phyloP scores from a whole-genome alignment of 2,329 filamentous ascomycete genomes.

The Byssochlamys sp. region DNA sequence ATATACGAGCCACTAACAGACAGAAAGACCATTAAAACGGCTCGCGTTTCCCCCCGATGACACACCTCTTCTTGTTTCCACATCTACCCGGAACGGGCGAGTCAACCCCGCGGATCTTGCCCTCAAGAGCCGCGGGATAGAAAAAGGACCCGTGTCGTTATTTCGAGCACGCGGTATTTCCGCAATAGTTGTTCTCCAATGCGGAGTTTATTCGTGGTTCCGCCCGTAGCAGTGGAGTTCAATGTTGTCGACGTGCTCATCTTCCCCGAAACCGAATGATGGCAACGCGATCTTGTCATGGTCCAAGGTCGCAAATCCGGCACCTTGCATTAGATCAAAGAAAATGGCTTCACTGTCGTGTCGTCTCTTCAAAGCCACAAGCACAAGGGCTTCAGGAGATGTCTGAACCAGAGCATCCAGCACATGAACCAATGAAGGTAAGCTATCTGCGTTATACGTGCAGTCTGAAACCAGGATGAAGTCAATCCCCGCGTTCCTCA shows the following conservation, averaged over 20 bases:
- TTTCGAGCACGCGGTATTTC: not conserved
- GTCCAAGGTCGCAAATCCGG: slow-evolving; percentile 25
- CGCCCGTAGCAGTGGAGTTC: slow-evolving; percentile 29
- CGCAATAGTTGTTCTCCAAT: not conserved
- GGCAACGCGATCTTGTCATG: slow-evolving; percentile 27
- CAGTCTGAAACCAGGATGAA: slow-evolving; percentile 60
- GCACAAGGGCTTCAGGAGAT: slow-evolving; percentile 43
- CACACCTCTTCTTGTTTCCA: not conserved
- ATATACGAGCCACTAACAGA: not conserved
- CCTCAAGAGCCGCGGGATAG: not conserved
- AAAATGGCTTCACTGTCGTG: slow-evolving; percentile 59
- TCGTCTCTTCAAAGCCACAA: slow-evolving; percentile 58
- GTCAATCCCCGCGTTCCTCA: slow-evolving; percentile 38
- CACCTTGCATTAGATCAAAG: slow-evolving; percentile 49
- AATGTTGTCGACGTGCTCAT: slow-evolving; percentile 26
- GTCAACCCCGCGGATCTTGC: not conserved
- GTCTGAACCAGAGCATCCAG: slow-evolving; percentile 39
- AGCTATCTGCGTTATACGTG: slow-evolving; percentile 62
- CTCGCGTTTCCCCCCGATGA: not conserved
- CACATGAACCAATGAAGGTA: slow-evolving; percentile 53
- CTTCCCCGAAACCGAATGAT: slow-evolving; percentile 14
- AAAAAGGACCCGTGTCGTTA: not conserved
- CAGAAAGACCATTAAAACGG: not conserved
- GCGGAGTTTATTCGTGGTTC: not conserved
- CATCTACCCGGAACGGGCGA: not conserved